Evolutionary conservation across 2,329 filamentous ascomycete genomes (phyloP), one percentile per base, ranked within the genome.

Genomic region (Cryphonectria radicalis): DNA sequence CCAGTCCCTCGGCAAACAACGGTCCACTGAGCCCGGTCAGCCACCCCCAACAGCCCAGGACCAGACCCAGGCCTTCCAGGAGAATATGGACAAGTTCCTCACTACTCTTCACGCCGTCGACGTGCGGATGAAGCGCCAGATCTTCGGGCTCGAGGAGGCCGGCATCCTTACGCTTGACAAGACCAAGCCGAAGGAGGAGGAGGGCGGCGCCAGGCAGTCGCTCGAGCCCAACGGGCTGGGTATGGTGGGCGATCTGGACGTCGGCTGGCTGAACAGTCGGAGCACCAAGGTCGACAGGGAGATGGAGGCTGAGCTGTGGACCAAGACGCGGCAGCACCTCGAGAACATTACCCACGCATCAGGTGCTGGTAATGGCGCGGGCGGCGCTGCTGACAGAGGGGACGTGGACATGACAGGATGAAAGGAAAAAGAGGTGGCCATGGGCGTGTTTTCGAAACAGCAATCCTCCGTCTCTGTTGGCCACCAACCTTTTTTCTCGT

Each of bases 181-280:
- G 69, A 50, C 65, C 63, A 69, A 76, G 72, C 46, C 77, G 72
- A 72, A 79, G 75, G 66, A 64, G 8, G 63, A 72, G 46, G 60
- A 75, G 62, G 46, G 59, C 66, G 5, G 66, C 74, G 68, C 77
- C 13, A 80, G 80, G 60, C 79, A 81, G 17, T 83, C 84, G 13
- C 67, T 73, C 42, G 82, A 89, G 78, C 85, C 90, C 55, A 83
- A 88, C 62, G 88, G 86, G 55, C 81, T 84, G 70, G 88, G 85
- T 32, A 85, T 84, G 76, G 87, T 89, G 46, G 88, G 87, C 13
- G 83, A 82, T 40, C 84, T 98, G 68, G 95, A 98, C 78, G 91
- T 97, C 19, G 95, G 95, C 43, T 95, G 93, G 89, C 82, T 98
- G 76, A 98, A 98, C 79, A 95, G 93, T 77, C 88, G 93, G 70